Evolutionary conservation across 179 eudicot genomes (phyloP), one percentile per base, ranked within the genome.

Genomic region (Actinidia polygama): DNA sequence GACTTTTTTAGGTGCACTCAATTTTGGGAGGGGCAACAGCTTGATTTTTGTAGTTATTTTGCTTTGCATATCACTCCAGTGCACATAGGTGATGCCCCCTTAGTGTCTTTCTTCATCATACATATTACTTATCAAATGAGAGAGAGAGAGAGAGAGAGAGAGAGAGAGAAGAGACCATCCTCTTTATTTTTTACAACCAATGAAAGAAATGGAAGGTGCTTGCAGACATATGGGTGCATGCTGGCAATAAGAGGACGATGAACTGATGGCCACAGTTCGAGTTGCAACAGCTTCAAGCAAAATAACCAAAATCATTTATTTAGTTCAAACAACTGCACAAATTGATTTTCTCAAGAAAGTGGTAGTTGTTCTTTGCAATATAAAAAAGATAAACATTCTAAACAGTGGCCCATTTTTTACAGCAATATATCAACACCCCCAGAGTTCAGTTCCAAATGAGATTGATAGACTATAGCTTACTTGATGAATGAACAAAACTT

Each of bases 401-500:
- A 0, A 15, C 19, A 21, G 12, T 40, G 21, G 53, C 21, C 81
- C 72, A 62, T 10, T 53, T 11, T 53, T 68, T 36, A 68, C 75
- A 18, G 26, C 53, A 44, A 19, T 18, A 68, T 14, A 4, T 23
- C 50, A 77, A 23, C 54, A 63, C 10, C 30, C 14, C 50, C 18
- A 24, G 73, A 64, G 68, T 50, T 64, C 19, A 63, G 26, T 53
- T 46, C 58, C 59, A 23, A 78, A 24, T 78, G 72, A 49, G 24
- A 47, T 49, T 47, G 24, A 78, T 63, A 49, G 23, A 9, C 44
- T 47, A 15, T 23, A 59, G 26, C 54, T 49, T 44, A 5, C 69
- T 10, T 44, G 36, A 44, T 63, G 10, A 77, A 62, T 21, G 10
- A 63, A 11, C 57, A 49, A 14, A 16, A 46, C 55, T 5, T 63